These are phyloP conservation scores for Arabidopsis arenosa DNA, from an alignment of 345 rosid species.

Conservation along the genomic window DNA sequence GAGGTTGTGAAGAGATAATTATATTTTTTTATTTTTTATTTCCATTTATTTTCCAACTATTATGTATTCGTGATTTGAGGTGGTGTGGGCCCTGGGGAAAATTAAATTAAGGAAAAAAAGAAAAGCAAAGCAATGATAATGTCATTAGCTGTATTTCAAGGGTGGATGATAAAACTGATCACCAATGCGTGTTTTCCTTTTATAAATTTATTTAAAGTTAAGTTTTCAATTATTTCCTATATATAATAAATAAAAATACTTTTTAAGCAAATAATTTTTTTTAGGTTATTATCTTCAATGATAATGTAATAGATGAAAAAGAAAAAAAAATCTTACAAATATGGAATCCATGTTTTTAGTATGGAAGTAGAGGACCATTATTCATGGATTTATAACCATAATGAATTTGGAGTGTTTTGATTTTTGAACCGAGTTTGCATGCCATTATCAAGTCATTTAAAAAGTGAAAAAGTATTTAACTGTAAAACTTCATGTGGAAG, in stretches of 20 bases:
- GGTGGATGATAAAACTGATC: conserved; percentile 26
- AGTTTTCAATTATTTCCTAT: not conserved
- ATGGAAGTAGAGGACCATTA: too few species aligned
- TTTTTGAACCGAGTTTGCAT: too few species aligned
- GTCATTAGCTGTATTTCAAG: conserved; percentile 37
- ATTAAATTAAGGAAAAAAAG: conserved; percentile 17
- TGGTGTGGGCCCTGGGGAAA: conserved; percentile 34
- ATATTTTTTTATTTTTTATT: not conserved
- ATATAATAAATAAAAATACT: not conserved
- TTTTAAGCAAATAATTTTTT: not conserved
- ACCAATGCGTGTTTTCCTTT: conserved; percentile 12
- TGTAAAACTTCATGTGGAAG: too few species aligned
- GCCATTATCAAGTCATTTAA: too few species aligned
- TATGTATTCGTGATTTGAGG: conserved; percentile 39
- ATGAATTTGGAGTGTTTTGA: too few species aligned
- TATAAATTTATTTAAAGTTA: not conserved
- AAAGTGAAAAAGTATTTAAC: too few species aligned
- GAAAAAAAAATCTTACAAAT: too few species aligned
- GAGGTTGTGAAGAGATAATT: conserved; percentile 42
- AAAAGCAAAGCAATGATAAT: conserved; percentile 31
- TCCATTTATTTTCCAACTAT: conserved; percentile 6
- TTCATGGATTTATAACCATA: too few species aligned
- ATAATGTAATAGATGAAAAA: too few species aligned
- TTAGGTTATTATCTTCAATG: too few species aligned
- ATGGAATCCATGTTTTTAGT: too few species aligned